Base-by-base conservation (phyloP, 2,329 filamentous ascomycete genomes). In the Alternaria brassicicola region DNA sequence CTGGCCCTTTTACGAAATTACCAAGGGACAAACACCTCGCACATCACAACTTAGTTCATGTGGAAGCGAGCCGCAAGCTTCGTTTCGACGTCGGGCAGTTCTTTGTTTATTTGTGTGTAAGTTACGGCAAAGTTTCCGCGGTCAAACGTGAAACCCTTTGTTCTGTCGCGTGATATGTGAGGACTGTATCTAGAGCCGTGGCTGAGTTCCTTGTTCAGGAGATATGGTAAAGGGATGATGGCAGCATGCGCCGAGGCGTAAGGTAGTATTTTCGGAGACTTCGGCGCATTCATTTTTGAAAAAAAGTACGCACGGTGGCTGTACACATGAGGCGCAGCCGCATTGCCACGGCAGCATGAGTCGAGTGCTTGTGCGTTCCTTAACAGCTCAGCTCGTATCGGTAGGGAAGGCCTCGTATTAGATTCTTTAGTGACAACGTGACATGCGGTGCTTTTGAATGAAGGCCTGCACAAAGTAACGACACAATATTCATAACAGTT, bases 221-320 rank as follows among this genome's bases (percentile, higher is more conserved):
- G 43, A 15, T 36, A 30, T 35, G 28, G 21, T 26, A 23, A 31
- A 26, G 33, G 46, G 30, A 49, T 36, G 6, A 25, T 35, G 47
- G 31, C 21, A 38, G 21, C 31, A 49, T 36, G 12, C 17, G 9
- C 21, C n/a, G 25, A 35, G 31, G 47, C 25, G 17, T 9, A 25
- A 26, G 31, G 21, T 49, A 10, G 47, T 17, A 28, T 25, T 38
- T 49, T 49, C 23, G 47, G 33, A 28, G 33, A 23, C 6, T 15
- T 38, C 31, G 21, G 47, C 31, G 31, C 33, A 17, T 26, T 33
- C 47, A 15, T 49, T 38, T 38, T 35, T 49, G 15, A 19, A 17
- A 35, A 17, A 35, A 36, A 19, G 47, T 19, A 47, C 33, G 47
- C 47, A 49, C 31, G 47, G 47, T 49, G 47, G 33, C 21, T 49